Base-by-base conservation (phyloP, 352 stramenopile genomes). In the Phytophthora hybrid region DNA sequence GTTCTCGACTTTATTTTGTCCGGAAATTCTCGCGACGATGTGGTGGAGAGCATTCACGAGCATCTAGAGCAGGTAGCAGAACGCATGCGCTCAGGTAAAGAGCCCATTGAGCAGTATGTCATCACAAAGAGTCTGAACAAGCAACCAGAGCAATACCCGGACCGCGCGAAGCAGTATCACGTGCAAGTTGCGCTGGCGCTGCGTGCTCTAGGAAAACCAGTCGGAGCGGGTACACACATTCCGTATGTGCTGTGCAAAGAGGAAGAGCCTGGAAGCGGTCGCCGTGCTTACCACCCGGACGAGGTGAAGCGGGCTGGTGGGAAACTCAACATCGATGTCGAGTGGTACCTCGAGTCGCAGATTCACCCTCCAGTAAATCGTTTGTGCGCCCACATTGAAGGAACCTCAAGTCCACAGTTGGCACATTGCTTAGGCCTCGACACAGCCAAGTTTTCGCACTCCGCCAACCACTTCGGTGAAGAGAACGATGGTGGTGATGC, bases 51-150 rank as follows among this genome's bases (percentile, higher is more conserved):
- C 63, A 99, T 99, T 74, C 92, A 99, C 74, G 93, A 98, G n/a
- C 89, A 99, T 74, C 77, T 99, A 7, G 79, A 89, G 77, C 83
- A 97, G 16, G 81, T 99, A 11, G 96, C 95, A 4, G 78, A 92
- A 58, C 88, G 97, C 46, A 98, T 99, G 89, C 88, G 97, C n/a
- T 92, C 85, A 2, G 94, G 92, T n/a, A 90, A 98, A 13, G 84
- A 99, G 39, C 85, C 92, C 4, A 86, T 99, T 34, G 92, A 98
- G 46, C 97, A 99, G 82, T 99, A 98, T 79, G 90, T 99, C 21
- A 99, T 99, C 73, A 99, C 98, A 16, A 99, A 99, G 85, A 98
- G 97, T 34, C 85, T 99, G 23, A 99, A 99, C 91, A 99, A 99
- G 74, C 93, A 98, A 66, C 98, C 98, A 6, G 97, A 99, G 74